Conservation (phyloP, 768 basidiomycete species). For the Xerocomus potaroensis region DNA sequence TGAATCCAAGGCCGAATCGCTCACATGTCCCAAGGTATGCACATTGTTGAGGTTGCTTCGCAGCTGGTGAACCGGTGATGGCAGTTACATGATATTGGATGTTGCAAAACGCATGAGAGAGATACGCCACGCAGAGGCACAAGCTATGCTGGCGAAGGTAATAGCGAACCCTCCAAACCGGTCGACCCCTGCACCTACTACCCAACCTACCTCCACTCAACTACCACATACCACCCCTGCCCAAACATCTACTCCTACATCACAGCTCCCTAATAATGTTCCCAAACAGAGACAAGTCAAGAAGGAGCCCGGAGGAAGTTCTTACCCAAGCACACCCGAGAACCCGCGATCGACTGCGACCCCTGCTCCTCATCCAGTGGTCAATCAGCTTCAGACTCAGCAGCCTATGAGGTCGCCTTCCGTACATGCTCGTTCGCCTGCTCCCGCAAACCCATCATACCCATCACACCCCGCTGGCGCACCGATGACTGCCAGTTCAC, state of each 20-base stretch:
- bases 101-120: conserved; percentile 34
- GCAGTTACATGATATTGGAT: conserved; percentile 59
- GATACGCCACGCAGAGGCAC: conserved; percentile 24
- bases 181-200: conserved; percentile 26
- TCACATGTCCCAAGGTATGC: conserved; percentile 48
- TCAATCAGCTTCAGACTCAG: conserved; percentile 33
- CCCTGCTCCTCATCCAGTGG: conserved; percentile 29
- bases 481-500: conserved; percentile 24
- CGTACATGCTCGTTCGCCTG: conserved; percentile 27
- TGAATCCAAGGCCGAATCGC: conserved; percentile 56
- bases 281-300: conserved; percentile 25
- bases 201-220: conserved; percentile 33
- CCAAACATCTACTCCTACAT: conserved; percentile 22
- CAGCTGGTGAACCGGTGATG: conserved; percentile 2
- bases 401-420: conserved; percentile 27
- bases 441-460: conserved; percentile 16
- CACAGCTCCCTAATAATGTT: conserved; percentile 27
- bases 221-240: conserved; percentile 31
- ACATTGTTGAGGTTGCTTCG: not conserved
- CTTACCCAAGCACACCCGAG: conserved; percentile 28
- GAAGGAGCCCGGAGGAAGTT: conserved; percentile 27
- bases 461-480: conserved; percentile 18
- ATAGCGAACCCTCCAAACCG: conserved; percentile 30
- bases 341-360: conserved; percentile 28
- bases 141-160: conserved; percentile 19